Conservation (phyloP, 768 basidiomycete genomes). For the Chlorophyllum brunneum region DNA sequence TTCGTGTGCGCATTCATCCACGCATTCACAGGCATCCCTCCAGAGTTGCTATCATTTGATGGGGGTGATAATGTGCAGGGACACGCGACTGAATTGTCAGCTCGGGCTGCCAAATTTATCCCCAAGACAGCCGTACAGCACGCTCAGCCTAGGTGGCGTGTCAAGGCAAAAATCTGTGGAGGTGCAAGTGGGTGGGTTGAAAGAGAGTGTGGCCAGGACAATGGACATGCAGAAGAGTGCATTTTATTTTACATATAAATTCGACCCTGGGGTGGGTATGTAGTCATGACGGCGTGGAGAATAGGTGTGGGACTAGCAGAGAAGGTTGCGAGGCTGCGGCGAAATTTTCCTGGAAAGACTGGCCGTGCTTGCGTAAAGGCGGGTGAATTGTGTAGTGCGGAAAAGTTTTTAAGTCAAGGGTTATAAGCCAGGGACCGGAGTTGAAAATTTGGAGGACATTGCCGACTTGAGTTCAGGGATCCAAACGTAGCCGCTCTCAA, state of each 20-base stretch:
- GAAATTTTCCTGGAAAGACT: constrained; percentile 8
- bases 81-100: constrained; percentile 1
- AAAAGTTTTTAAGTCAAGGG: constrained; percentile 13
- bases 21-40: background rate
- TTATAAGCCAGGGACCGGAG: constrained; percentile 34
- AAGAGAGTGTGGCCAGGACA: background rate
- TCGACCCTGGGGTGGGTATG: constrained; percentile 11
- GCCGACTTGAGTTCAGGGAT: constrained; percentile 47
- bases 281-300: constrained; percentile 11
- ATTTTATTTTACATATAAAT: constrained; percentile 10
- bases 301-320: constrained; percentile 3
- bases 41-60: constrained; percentile 14
- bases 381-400: constrained; percentile 9
- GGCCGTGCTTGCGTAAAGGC: constrained; percentile 11
- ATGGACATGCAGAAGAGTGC: constrained; percentile 1
- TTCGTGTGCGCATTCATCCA: background rate
- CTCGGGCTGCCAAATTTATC: background rate
- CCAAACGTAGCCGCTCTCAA: constrained; percentile 36
- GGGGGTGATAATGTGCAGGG: constrained; percentile 8
- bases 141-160: too few species aligned
- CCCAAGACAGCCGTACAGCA: background rate
- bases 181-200: background rate
- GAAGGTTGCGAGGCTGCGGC: background rate
- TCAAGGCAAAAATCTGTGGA: background rate
- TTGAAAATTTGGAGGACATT: constrained; percentile 48